Evolutionary conservation across 192 early-diverging fungal species (phyloP), one percentile per base, ranked within the genome.

Genomic region (Coemansia sp.): DNA sequence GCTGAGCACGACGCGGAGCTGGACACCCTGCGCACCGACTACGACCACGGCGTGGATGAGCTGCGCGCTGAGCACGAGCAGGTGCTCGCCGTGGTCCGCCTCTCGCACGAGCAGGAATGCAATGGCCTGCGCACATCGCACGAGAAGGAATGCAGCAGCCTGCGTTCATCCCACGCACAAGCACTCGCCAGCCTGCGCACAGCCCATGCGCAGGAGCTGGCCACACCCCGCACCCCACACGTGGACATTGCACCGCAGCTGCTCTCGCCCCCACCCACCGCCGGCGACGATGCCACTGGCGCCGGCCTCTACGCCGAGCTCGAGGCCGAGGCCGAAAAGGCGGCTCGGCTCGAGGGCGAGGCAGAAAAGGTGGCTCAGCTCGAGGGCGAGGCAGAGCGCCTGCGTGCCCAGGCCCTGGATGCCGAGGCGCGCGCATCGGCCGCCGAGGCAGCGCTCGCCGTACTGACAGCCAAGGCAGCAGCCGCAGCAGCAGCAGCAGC

Each of bases 341-440:
- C 48, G 1, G 35, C 48, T 7, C 46, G 48, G 0, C 63, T 69
- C 6, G 51, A 67, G 60, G 31, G 24, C 46, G 46, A 48, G 46
- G 46, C 46, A n/a, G 46, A 48, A n/a, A 48, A 48, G 35, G 19
- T 35, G 1, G 35, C 48, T 7, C 46, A 35, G 0, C 63, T 69
- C 6, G 51, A 67, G 60, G 31, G 54, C 39, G 69, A 77, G 13
- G 27, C 68, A 17, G 69, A 68, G 16, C 24, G 24, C 10, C 40
- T 72, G 59, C 68, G 68, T 6, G 10, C 16, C 8, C 73, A 40
- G 33, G 67, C 70, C 5, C 57, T 63, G 64, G 78, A 71, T 16
- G 78, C 78, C 46, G 78, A 80, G 45, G 73, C 73, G 2, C 78
- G 78, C 33, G 77, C 77, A 2, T 13, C 65, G 1, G 54, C 66